phyloP scores from a whole-genome alignment of 352 stramenopile genomes.

The Globisporangium spiculum region DNA sequence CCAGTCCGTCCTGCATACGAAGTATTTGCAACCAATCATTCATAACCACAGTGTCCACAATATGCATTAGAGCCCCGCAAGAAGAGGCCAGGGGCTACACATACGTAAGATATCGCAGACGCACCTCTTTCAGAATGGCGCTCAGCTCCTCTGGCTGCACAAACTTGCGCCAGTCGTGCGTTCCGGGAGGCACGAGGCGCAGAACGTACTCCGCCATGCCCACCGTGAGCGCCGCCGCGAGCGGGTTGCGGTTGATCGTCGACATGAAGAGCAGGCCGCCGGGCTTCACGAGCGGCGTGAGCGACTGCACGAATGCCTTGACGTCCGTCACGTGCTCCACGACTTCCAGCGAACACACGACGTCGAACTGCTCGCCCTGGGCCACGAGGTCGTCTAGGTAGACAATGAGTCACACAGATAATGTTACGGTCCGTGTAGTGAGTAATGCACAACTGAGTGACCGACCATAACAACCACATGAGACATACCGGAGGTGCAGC shows the following conservation, averaged over 20 bases:
- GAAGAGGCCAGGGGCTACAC: too few species aligned
- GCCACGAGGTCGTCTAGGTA: conserved; percentile 65
- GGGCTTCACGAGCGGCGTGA: conserved; percentile 79
- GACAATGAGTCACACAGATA: background rate
- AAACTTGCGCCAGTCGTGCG: conserved; percentile 87
- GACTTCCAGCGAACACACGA: conserved; percentile 86
- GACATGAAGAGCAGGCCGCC: conserved; percentile 81
- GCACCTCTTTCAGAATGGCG: conserved; percentile 46
- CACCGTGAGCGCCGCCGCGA: conserved; percentile 67
- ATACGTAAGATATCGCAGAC: conserved; percentile 2
- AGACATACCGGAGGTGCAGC: conserved; percentile 64
- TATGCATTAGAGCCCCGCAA: too few species aligned
- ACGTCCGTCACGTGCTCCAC: conserved; percentile 82
- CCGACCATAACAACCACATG: background rate
- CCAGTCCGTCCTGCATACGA: conserved; percentile 26
- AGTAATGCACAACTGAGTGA: too few species aligned
- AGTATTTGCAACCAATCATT: too few species aligned
- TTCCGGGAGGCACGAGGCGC: conserved; percentile 70
- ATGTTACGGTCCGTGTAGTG: background rate
- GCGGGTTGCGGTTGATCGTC: conserved; percentile 78
- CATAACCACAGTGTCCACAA: too few species aligned
- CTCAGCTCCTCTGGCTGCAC: conserved; percentile 68
- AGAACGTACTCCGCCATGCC: conserved; percentile 78
- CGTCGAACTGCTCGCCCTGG: conserved; percentile 68
- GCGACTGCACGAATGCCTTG: conserved; percentile 60